phyloP scores from a whole-genome alignment of 225 moss, liverwort and hornwort species.

The Sphagnum tenellum region DNA sequence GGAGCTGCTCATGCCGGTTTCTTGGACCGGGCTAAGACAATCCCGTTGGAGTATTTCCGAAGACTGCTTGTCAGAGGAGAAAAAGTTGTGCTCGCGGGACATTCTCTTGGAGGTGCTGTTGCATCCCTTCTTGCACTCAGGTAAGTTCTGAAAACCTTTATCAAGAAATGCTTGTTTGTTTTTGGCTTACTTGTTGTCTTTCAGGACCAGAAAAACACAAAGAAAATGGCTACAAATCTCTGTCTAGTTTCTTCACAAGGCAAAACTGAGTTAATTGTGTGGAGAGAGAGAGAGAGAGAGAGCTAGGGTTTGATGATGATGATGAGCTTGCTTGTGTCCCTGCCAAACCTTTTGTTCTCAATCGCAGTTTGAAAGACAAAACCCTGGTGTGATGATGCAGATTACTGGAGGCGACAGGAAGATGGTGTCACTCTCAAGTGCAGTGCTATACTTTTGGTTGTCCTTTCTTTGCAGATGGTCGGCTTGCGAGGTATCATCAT shows the following conservation, averaged over 20 bases:
- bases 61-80: slow-evolving; percentile 70
- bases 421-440: slow-evolving; percentile 93
- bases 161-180: too few species aligned
- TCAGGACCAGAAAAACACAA: too few species aligned
- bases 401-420: slow-evolving; percentile 85
- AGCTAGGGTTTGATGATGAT: too few species aligned
- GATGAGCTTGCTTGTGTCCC: too few species aligned
- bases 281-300: too few species aligned
- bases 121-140: slow-evolving; percentile 70
- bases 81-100: slow-evolving; percentile 71
- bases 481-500: slow-evolving; percentile 48
- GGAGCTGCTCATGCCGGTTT: slow-evolving; percentile 92
- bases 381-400: slow-evolving; percentile 10
- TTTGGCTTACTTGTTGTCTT: too few species aligned
- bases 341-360: too few species aligned
- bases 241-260: too few species aligned
- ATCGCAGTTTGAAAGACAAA: too few species aligned
- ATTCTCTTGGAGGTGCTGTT: slow-evolving; percentile 93
- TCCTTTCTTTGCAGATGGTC: slow-evolving; percentile 90
- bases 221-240: too few species aligned
- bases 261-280: too few species aligned
- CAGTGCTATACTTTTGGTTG: slow-evolving; percentile 99
- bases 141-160: slow-evolving; percentile 2
- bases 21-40: slow-evolving; percentile 76
- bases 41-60: slow-evolving; percentile 81